A percentile compares a stretch with the other conserved stretches of the same genome.
Conservation (phyloP, 495 filamentous ascomycete genomes). For the Arthonia radiata region DNA sequence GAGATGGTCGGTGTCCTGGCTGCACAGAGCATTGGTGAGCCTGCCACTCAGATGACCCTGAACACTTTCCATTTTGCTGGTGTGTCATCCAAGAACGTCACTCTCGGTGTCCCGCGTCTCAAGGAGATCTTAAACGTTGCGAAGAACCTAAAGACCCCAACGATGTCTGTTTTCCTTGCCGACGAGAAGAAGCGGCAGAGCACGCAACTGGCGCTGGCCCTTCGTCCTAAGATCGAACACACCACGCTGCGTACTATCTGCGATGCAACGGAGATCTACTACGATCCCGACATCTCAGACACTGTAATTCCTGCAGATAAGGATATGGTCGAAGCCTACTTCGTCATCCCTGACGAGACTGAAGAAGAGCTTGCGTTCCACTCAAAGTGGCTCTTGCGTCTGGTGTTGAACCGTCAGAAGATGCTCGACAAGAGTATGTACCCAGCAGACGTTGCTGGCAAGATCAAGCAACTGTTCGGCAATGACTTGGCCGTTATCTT, state of each 20-base stretch:
- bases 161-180: conserved; percentile 80
- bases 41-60: conserved; percentile 95
- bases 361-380: conserved; percentile 46
- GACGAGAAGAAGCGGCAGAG: conserved; percentile 24
- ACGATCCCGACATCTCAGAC: conserved; percentile 69
- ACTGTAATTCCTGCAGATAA: conserved; percentile 70
- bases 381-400: conserved; percentile 84
- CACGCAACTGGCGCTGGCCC: conserved; percentile 57
- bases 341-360: conserved; percentile 70
- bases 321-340: conserved; percentile 94
- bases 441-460: conserved; percentile 74
- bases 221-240: conserved; percentile 78
- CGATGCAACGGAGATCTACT: conserved; percentile 81
- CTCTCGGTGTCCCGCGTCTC: conserved; percentile 90
- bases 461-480: conserved; percentile 71
- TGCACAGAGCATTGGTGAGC: conserved; percentile 95
- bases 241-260: conserved; percentile 86
- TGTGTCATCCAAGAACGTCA: conserved; percentile 99
- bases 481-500: conserved; percentile 80
- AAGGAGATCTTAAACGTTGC: conserved; percentile 99
- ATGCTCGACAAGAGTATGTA: conserved; percentile 83
- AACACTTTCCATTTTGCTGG: conserved; percentile 99
- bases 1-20: conserved; percentile 98
- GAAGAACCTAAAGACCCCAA: conserved; percentile 93
- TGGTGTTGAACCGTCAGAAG: conserved; percentile 78